Evolutionary conservation across 108 stramenopile genomes (phyloP).

Genomic region (Nitzschia inconspicua): DNA sequence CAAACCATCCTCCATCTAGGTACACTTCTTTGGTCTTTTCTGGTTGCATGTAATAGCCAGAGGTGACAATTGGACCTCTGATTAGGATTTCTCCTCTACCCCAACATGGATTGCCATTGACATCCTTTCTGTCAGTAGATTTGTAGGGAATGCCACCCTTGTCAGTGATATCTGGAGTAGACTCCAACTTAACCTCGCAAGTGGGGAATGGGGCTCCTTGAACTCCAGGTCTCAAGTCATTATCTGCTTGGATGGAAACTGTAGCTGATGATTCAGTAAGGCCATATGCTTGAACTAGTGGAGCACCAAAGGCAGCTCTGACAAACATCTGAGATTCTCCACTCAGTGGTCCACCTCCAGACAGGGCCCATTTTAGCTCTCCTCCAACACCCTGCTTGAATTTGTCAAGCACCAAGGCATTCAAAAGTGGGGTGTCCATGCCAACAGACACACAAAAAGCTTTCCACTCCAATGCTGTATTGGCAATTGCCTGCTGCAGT

Average conservation of each 20-base stretch:
- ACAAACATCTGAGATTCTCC: conserved; percentile 14
- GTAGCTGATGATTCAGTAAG: conserved; percentile 35
- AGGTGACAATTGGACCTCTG: conserved; percentile 20
- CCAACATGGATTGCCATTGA: conserved; percentile 9
- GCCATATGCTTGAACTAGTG: conserved; percentile 33
- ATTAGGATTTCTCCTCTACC: conserved; percentile 44
- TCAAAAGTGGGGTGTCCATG: conserved; percentile 25
- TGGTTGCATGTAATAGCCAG: conserved; percentile 41
- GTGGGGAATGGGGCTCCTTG: conserved; percentile 22
- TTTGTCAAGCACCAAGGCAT: conserved; percentile 3
- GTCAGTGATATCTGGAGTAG: conserved; percentile 24
- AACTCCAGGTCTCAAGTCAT: conserved; percentile 17
- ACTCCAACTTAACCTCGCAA: conserved; percentile 18
- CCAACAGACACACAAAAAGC: conserved; percentile 6
- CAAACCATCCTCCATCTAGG: conserved; percentile 36
- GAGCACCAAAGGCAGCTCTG: conserved; percentile 19
- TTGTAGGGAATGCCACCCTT: conserved; percentile 21
- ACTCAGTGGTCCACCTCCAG: conserved; percentile 30
- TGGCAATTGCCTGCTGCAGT: not conserved
- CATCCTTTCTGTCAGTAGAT: conserved; percentile 16
- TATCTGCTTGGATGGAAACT: conserved; percentile 4
- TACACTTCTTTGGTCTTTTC: conserved; percentile 43
- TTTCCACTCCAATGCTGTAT: conserved; percentile 8
- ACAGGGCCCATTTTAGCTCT: conserved; percentile 5
- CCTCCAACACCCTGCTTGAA: conserved; percentile 18